phyloP scores from a whole-genome alignment of 2,329 filamentous ascomycete genomes.

The Curvularia verruculosa region DNA sequence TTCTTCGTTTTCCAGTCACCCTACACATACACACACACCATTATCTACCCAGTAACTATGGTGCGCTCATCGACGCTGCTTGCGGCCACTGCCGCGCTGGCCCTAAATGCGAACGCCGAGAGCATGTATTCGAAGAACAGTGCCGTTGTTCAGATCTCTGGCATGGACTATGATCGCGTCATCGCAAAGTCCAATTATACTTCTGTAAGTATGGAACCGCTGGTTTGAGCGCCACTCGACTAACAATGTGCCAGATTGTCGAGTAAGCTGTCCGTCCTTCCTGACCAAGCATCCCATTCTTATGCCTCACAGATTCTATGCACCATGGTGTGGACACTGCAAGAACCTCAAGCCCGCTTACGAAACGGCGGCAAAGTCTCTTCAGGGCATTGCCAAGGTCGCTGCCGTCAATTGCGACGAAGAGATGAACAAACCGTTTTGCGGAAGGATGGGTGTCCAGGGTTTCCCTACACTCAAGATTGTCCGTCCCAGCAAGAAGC shows the following conservation, averaged over 20 bases:
- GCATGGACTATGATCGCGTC: constrained; percentile 78
- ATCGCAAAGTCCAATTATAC: constrained; percentile 91
- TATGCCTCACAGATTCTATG: constrained; percentile 79
- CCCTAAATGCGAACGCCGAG: constrained; percentile 71
- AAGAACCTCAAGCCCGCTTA: constrained; percentile 94
- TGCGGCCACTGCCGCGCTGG: constrained; percentile 65
- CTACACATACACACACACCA: constrained; percentile 3
- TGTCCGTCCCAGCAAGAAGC: constrained; percentile 81
- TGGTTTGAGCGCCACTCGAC: not conserved
- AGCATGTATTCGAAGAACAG: constrained; percentile 86
- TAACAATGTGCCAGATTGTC: constrained; percentile 42
- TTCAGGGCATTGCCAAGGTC: constrained; percentile 92
- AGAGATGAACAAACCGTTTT: constrained; percentile 87
- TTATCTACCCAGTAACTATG: constrained; percentile 32
- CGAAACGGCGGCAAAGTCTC: constrained; percentile 88
- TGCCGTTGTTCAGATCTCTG: constrained; percentile 81
- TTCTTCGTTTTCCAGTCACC: constrained; percentile 7
- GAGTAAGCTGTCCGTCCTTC: constrained; percentile 40
- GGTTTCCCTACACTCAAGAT: constrained; percentile 98
- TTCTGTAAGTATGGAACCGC: constrained; percentile 66
- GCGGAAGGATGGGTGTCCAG: constrained; percentile 82
- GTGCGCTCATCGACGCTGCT: constrained; percentile 48
- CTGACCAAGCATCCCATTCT: constrained; percentile 4
- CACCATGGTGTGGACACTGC: constrained; percentile 97
- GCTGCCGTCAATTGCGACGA: constrained; percentile 96